Base-by-base conservation (phyloP, 495 filamentous ascomycete species). In the Penicillium bovifimosum region DNA sequence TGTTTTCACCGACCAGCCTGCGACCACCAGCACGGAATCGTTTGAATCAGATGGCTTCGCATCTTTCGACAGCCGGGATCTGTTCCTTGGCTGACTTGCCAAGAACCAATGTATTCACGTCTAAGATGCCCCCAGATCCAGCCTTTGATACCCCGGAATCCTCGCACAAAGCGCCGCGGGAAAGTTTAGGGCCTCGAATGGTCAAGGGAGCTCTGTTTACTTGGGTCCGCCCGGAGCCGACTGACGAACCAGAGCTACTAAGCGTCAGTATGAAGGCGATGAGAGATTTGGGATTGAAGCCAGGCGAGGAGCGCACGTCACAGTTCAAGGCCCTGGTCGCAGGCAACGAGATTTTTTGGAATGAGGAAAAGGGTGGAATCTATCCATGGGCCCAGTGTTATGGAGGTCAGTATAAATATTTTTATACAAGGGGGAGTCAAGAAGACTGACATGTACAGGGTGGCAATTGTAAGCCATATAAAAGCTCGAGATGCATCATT, bases 361-460 rank as follows among this genome's bases (percentile, higher is more conserved):
- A 61, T 13, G 70, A 80, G 50, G 82, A 84, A 35, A 78, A 79
- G 64, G 71, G 86, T 58, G 77, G 80, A 5, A 82, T 92, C 32
- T 96, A 97, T 64, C 95, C 93, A 10, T 98, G 93, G 93, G 90
- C 95, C 31, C 91, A 96, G 70, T 96, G 91, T 65, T 98, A 98
- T 70, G 93, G 93, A 50, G 93, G 92, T 75, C 53, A 54, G 64
- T 56, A 24, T 31, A 17, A 4, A 13, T 31, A 9, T 41, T 11
- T 2, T 24, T 8, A 50, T 27, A 5, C n/a, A 10, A 24, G 2
- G 33, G 29, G 26, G 6, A 33, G 20, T 29, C 13, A 16, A 38
- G 6, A 24, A 44, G 51, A 65, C 67, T 14, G 60, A 70, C 6
- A 34, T 48, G 36, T 50, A 44, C 18, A 79, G 76, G 78, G 8